A percentile compares a stretch with the other conserved stretches of the same genome.
phyloP scores from a whole-genome alignment of 768 basidiomycete genomes.

The Lentinula sp. region DNA sequence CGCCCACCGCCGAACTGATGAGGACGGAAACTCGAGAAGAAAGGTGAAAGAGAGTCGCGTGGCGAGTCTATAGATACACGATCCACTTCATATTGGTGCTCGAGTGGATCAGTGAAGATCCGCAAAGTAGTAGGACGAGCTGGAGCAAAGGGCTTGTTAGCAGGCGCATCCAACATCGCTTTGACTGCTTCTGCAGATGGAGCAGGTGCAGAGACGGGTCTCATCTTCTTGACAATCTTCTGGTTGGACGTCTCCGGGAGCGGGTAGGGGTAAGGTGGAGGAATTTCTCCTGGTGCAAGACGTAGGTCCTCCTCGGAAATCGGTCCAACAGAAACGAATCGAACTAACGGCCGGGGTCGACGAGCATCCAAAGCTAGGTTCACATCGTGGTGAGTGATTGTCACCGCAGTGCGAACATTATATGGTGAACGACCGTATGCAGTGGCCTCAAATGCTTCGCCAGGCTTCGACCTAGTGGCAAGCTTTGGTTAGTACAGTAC shows the following conservation, averaged over 20 bases:
- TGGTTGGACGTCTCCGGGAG: background rate
- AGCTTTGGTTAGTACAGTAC: background rate
- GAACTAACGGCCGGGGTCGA: background rate
- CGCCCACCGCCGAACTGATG: background rate
- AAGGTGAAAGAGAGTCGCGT: background rate
- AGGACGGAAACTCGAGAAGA: background rate
- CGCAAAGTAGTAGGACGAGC: background rate
- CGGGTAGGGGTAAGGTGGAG: background rate
- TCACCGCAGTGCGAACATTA: background rate
- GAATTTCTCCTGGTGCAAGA: background rate
- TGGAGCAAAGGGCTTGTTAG: background rate
- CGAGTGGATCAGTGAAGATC: background rate
- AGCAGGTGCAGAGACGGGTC: background rate
- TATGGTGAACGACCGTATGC: background rate
- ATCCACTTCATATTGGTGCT: background rate
- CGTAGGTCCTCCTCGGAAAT: background rate
- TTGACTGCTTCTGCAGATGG: background rate
- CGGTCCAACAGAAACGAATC: slow-evolving; percentile 3
- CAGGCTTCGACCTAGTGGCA: background rate
- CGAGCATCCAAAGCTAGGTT: background rate
- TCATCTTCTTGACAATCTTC: background rate
- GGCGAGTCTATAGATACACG: background rate
- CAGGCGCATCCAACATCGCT: background rate
- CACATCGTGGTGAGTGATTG: slow-evolving; percentile 3
- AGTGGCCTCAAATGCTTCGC: slow-evolving; percentile 4